A percentile compares a stretch with the other conserved stretches of the same genome.
phyloP scores from a whole-genome alignment of 129 eudicot genomes.

The Sambucus nigra region DNA sequence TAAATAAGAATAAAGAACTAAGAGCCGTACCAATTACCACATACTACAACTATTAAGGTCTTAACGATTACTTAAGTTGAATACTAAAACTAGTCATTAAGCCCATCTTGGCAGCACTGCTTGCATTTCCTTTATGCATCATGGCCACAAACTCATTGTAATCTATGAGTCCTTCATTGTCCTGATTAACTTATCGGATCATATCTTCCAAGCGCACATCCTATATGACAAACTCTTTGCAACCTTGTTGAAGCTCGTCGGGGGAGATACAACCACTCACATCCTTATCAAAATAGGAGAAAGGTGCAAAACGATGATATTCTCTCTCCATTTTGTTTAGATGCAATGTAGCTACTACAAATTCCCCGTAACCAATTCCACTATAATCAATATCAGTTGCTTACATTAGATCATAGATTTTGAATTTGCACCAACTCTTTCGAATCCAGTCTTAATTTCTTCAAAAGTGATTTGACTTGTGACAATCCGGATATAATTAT shows the following conservation, averaged over 20 bases:
- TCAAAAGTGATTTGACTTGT: conserved; percentile 70
- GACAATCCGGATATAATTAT: too few relatives aligned
- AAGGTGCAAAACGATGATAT: conserved; percentile 72
- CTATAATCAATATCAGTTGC: conserved; percentile 79
- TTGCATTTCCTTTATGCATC: conserved; percentile 66
- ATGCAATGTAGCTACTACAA: conserved; percentile 77
- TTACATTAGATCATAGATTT: conserved; percentile 79
- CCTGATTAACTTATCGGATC: conserved; percentile 72
- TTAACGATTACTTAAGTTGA: conserved; percentile 54
- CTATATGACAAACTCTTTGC: conserved; percentile 55
- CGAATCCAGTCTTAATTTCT: conserved; percentile 64
- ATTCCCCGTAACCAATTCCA: conserved; percentile 76
- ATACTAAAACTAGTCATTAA: conserved; percentile 69
- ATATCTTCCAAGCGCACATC: conserved; percentile 58
- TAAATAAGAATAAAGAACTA: conserved; percentile 8
- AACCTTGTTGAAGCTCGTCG: conserved; percentile 82
- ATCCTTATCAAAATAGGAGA: conserved; percentile 67
- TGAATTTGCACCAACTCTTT: conserved; percentile 71
- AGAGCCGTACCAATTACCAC: neutral
- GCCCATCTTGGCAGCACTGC: conserved; percentile 40
- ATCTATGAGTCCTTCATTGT: conserved; percentile 79
- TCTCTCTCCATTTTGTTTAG: conserved; percentile 64
- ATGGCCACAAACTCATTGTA: conserved; percentile 79
- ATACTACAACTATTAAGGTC: conserved; percentile 17
- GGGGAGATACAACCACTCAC: conserved; percentile 78